phyloP scores from a whole-genome alignment of 2,329 filamentous ascomycete species.

The Capronia americana region DNA sequence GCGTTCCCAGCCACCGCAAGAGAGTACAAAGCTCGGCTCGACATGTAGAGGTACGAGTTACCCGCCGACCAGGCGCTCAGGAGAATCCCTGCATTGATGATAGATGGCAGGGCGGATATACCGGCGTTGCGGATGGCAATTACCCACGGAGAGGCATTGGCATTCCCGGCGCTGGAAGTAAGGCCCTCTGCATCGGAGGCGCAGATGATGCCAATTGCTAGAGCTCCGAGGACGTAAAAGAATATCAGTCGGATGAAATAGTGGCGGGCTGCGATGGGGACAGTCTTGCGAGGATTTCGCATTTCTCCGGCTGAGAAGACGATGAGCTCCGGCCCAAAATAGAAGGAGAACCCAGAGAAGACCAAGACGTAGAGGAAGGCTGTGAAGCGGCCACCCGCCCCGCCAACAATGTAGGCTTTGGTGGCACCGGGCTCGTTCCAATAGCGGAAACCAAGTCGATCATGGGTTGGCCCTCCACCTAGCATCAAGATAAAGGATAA shows the following conservation, averaged over 20 bases:
- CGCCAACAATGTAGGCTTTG: no score
- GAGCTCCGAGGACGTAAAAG: conserved; percentile 76
- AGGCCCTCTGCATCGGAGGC: conserved; percentile 67
- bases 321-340: conserved; percentile 58
- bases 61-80: conserved; percentile 73
- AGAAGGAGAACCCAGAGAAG: conserved; percentile 48
- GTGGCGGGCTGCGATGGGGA: conserved; percentile 49
- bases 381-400: conserved; percentile 41
- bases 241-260: conserved; percentile 65
- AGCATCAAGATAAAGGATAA: conserved; percentile 68
- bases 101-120: conserved; percentile 44
- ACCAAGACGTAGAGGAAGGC: conserved; percentile 47
- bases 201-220: conserved; percentile 77
- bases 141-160: conserved; percentile 62
- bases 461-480: conserved; percentile 68
- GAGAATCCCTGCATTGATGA: conserved; percentile 68
- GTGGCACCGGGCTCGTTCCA: conserved; percentile 64
- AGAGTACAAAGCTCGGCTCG: conserved; percentile 60
- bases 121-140: conserved; percentile 53
- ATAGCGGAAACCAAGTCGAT: conserved; percentile 69
- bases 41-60: conserved; percentile 68
- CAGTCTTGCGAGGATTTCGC: conserved; percentile 49
- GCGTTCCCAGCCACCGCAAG: conserved; percentile 58
- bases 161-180: conserved; percentile 60
- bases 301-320: conserved; percentile 56